phyloP scores from a whole-genome alignment of 805 yeast genomes.

The Saturnispora zaruensis region DNA sequence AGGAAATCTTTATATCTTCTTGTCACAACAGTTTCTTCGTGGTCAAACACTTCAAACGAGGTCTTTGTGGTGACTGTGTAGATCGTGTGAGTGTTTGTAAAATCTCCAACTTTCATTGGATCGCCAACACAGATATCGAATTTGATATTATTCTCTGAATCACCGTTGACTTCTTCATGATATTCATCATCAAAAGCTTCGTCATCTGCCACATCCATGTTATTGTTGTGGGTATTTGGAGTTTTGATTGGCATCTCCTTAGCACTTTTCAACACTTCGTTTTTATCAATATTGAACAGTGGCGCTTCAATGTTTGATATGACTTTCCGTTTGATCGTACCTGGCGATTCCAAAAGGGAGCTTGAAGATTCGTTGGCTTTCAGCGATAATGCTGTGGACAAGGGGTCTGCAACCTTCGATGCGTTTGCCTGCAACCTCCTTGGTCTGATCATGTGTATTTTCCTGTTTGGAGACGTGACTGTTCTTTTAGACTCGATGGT shows the following conservation, averaged over 20 bases:
- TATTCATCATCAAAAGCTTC: background rate
- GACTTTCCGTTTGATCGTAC: constrained; percentile 17
- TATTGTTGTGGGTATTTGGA: background rate
- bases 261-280: background rate
- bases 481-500: constrained; percentile 2
- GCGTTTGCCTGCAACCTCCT: constrained; percentile 27
- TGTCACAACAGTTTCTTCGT: constrained; percentile 48
- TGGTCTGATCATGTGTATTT: constrained; percentile 37
- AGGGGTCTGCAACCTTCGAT: constrained; percentile 23
- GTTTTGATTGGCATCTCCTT: background rate
- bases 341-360: constrained; percentile 24
- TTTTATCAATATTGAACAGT: constrained; percentile 35
- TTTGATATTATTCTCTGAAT: constrained; percentile 22
- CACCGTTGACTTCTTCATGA: background rate
- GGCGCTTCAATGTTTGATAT: constrained; percentile 39
- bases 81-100: constrained; percentile 81
- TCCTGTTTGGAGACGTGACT: constrained; percentile 32
- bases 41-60: constrained; percentile 31
- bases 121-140: constrained; percentile 75
- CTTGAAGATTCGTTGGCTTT: constrained; percentile 10
- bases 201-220: background rate
- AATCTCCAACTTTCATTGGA: constrained; percentile 86
- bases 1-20: constrained; percentile 88
- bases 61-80: constrained; percentile 67
- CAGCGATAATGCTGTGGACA: constrained; percentile 7